Conservation (phyloP, 2,329 filamentous ascomycete genomes). For the Phyllosticta paracitricarpa region DNA sequence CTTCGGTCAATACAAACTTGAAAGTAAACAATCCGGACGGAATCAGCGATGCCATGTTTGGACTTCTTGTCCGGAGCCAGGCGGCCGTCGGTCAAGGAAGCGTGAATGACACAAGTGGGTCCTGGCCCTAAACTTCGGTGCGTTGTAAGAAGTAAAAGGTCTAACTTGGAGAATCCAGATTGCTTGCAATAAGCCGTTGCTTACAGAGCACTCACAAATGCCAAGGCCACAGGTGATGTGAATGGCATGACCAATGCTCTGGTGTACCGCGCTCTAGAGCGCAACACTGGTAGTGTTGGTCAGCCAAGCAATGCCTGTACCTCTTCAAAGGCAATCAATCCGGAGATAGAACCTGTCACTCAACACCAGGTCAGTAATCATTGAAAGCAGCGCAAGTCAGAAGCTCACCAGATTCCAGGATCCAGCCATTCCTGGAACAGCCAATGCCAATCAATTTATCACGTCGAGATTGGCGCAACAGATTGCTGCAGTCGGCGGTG, state of each 20-base stretch:
- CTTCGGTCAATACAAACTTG: slow-evolving; percentile 35
- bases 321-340: slow-evolving; percentile 47
- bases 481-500: slow-evolving; percentile 51
- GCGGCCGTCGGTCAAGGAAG: slow-evolving; percentile 39
- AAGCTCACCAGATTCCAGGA: slow-evolving; percentile 29
- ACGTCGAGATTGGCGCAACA: slow-evolving; percentile 50
- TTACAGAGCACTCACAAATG: slow-evolving; percentile 52
- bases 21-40: slow-evolving; percentile 38
- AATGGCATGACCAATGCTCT: slow-evolving; percentile 46
- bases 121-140: background rate
- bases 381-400: background rate
- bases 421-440: slow-evolving; percentile 49
- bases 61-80: slow-evolving; percentile 42
- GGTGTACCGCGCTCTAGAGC: slow-evolving; percentile 46
- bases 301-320: slow-evolving; percentile 48
- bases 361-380: slow-evolving; percentile 44
- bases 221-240: slow-evolving; percentile 43
- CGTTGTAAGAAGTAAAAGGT: background rate
- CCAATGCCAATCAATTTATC: slow-evolving; percentile 50
- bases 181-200: slow-evolving; percentile 50
- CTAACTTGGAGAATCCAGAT: slow-evolving; percentile 24
- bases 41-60: slow-evolving; percentile 42
- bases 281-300: slow-evolving; percentile 51
- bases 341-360: slow-evolving; percentile 53
- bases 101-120: slow-evolving; percentile 36